Conservation (phyloP, 1,284 basidiomycete species). For the Cutaneotrichosporon sp. region DNA sequence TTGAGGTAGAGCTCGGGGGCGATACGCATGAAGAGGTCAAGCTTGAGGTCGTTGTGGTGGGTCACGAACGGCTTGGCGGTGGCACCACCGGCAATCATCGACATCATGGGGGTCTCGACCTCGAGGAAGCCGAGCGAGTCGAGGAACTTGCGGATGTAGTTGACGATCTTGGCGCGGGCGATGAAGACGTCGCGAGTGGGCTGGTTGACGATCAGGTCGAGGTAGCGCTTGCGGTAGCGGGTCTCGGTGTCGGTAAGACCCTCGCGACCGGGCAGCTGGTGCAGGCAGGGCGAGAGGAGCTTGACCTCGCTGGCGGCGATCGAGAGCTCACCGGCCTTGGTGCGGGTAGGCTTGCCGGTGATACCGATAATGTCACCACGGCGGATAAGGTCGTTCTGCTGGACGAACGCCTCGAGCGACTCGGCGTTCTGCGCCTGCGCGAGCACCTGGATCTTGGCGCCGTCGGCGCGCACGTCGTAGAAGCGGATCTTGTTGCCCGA, state of each 20-base stretch:
- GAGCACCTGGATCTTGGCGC: conserved; percentile 92
- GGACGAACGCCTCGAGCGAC: conserved; percentile 65
- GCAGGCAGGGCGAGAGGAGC: conserved; percentile 93
- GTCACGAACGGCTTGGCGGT: conserved; percentile 99
- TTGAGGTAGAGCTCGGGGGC: conserved; percentile 99
- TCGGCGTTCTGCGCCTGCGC: conserved; percentile 81
- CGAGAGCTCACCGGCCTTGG: conserved; percentile 94
- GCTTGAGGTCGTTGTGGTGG: conserved; percentile 96
- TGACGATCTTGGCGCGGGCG: conserved; percentile 82
- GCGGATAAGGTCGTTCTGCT: conserved; percentile 81
- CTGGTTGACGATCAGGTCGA: conserved; percentile 95
- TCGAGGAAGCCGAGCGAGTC: conserved; percentile 95
- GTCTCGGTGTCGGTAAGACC: conserved; percentile 96
- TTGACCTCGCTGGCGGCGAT: conserved; percentile 79
- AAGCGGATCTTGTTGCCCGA: conserved; percentile 85
- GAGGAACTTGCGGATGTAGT: conserved; percentile 88
- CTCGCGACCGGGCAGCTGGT: conserved; percentile 82
- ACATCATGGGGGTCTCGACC: conserved; percentile 99
- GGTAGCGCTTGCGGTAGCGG: conserved; percentile 97
- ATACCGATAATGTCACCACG: conserved; percentile 97
- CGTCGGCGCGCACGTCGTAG: conserved; percentile 94
- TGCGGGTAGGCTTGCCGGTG: conserved; percentile 82
- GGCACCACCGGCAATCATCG: conserved; percentile 93
- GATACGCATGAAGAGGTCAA: conserved; percentile 97
- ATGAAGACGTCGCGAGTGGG: conserved; percentile 89